Base-by-base conservation (phyloP, 2,329 filamentous ascomycete genomes). In the Phialophora tarda region DNA sequence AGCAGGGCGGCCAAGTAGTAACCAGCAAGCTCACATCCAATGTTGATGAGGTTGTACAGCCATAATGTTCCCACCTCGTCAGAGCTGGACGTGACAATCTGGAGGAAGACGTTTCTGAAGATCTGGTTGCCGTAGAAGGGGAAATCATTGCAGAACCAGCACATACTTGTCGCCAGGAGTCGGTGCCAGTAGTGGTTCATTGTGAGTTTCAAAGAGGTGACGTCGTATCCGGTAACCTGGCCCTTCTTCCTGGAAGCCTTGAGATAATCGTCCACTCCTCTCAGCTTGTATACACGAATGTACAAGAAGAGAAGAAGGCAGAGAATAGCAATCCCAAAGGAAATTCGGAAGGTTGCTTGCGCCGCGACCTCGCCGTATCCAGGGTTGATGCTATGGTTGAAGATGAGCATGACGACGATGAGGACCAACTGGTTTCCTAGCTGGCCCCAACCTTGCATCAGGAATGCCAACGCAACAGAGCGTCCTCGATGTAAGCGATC, bases 61-160 rank as follows among this genome's bases (percentile, higher is more conserved):
- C 94, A 98, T 4, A 60, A 44, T n/a, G 41, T 38, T 67, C 85
- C 89, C 38, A 88, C 89, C 86, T 97, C 90, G 76, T 97, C 86
- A 4, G 90, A 92, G 44, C 83, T 80, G 69, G 88, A 84, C 59
- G 89, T 91, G 72, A 97, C 89, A 75, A 95, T 90, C 38, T 82
- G 82, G 80, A 97, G 96, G 81, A 97, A 97, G 76, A 94, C 87
- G 69, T 86, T 86, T 81, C 96, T 93, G 86, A 97, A 97, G 60
- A 97, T 89, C 85, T 97, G 97, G 88, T 97, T 97, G 73, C 94
- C 94, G 82, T 98, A 97, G 84, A 97, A 98, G 85, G 97, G 97
- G 71, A 97, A 90, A 76, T 98, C 94, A 79, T 98, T 98, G 82
- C 89, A 91, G 80, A 93, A 98, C 93, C 94, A 98, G 30, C 58